phyloP scores from a whole-genome alignment of 352 stramenopile genomes.

The Phytophthora cactorum region DNA sequence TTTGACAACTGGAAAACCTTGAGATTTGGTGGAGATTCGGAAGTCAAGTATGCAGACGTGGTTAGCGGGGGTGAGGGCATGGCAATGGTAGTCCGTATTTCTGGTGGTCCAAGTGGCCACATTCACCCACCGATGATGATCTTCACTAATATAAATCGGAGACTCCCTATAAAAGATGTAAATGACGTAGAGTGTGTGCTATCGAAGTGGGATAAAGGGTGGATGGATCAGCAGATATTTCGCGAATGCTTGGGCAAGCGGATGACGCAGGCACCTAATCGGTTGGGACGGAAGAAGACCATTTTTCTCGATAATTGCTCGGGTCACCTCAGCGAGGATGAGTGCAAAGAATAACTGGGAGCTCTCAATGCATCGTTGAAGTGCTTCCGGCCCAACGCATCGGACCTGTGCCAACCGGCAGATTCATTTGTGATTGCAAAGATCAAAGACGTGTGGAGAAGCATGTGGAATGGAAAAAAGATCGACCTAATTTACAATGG shows the following conservation, averaged over 20 bases:
- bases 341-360: background rate
- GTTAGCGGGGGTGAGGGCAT: slow-evolving; percentile 30
- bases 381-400: background rate
- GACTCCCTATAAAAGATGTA: background rate
- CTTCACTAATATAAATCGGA: no score
- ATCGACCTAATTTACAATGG: background rate
- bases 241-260: background rate
- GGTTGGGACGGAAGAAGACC: background rate
- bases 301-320: slow-evolving; percentile 1
- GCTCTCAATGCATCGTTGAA: background rate
- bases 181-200: background rate
- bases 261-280: background rate
- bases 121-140: background rate
- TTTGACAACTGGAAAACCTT: slow-evolving; percentile 33
- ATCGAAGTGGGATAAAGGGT: background rate
- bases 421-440: background rate
- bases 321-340: background rate
- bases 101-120: background rate
- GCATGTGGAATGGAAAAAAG: background rate
- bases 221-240: background rate
- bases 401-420: background rate
- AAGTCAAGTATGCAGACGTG: slow-evolving; percentile 33
- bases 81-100: slow-evolving; percentile 37
- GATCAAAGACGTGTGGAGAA: background rate
- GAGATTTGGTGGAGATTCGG: slow-evolving; percentile 7